Conservation (phyloP, 2,329 filamentous ascomycete species). For the Berkeleyomyces basicola region DNA sequence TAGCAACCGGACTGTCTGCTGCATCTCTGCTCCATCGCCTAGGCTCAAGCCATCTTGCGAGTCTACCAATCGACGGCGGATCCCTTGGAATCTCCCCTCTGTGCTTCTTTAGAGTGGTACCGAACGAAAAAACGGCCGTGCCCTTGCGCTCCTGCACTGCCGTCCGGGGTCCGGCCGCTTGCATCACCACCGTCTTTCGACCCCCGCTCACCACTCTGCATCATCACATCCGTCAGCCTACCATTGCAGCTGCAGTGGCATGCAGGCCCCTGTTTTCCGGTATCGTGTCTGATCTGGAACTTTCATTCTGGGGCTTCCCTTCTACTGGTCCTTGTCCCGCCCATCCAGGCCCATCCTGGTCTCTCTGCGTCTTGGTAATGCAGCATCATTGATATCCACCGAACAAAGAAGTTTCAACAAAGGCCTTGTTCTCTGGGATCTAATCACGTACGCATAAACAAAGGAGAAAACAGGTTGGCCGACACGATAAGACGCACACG, state of each 20-base stretch:
- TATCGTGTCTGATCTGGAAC: neutral
- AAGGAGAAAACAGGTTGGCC: neutral
- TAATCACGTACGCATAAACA: neutral
- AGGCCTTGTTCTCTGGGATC: neutral
- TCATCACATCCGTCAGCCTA: neutral
- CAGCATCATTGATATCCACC: too few relatives aligned
- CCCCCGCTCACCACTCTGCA: neutral
- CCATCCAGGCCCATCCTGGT: neutral
- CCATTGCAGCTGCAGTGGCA: neutral
- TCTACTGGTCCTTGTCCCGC: neutral
- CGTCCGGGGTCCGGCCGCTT: neutral
- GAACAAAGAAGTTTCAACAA: neutral
- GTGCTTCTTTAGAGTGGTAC: neutral
- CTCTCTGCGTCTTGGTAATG: neutral
- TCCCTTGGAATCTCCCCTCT: neutral
- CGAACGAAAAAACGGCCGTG: neutral
- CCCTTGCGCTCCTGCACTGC: neutral
- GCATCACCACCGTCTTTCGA: neutral
- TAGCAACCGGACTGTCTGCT: neutral
- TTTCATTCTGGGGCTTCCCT: neutral
- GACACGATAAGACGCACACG: constrained; percentile 4
- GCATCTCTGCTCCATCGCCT: neutral
- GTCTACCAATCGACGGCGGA: neutral
- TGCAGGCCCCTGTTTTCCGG: neutral
- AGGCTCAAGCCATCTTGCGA: neutral